Evolutionary conservation across 805 yeast genomes (phyloP).

Genomic region (Danielozyma ontarioensis): DNA sequence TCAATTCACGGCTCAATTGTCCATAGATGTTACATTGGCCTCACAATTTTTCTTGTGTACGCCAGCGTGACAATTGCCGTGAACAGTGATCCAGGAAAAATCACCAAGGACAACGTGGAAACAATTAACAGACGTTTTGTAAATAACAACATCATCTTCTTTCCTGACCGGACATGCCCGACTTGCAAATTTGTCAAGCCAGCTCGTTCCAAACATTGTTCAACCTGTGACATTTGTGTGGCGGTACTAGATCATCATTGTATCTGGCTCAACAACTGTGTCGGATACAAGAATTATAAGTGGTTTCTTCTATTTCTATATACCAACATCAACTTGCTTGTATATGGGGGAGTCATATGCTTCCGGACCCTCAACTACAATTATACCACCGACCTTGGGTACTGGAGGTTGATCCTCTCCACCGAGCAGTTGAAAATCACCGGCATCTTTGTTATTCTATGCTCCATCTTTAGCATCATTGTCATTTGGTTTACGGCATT

Average conservation of each 20-base stretch:
- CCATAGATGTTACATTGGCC: conserved; percentile 18
- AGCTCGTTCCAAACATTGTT: conserved; percentile 61
- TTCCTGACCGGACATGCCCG: conserved; percentile 38
- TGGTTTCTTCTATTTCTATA: conserved; percentile 56
- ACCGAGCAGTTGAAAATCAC: conserved; percentile 16
- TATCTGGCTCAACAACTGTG: conserved; percentile 66
- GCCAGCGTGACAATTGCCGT: conserved; percentile 33
- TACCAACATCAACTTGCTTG: conserved; percentile 34
- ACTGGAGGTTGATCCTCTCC: conserved; percentile 16
- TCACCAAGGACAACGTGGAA: conserved; percentile 9
- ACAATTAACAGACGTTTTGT: conserved; percentile 16
- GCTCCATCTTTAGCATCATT: conserved; percentile 40
- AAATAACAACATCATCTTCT: conserved; percentile 50
- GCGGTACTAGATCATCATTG: conserved; percentile 57
- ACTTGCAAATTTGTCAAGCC: conserved; percentile 49
- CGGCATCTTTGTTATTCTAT: conserved; percentile 39
- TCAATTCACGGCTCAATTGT: conserved; percentile 3
- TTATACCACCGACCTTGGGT: conserved; percentile 2
- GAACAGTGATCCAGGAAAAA: conserved; percentile 40
- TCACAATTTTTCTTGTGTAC: conserved; percentile 28
- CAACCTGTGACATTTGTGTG: conserved; percentile 52
- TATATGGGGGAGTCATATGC: conserved; percentile 17
- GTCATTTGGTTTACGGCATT: conserved; percentile 17
- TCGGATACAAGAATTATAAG: conserved; percentile 60
- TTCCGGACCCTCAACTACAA: conserved; percentile 5